Percentiles rank a stretch among this genome's conserved stretches.
phyloP scores from a whole-genome alignment of 352 stramenopile genomes.

The Saprolegnia parasitica region DNA sequence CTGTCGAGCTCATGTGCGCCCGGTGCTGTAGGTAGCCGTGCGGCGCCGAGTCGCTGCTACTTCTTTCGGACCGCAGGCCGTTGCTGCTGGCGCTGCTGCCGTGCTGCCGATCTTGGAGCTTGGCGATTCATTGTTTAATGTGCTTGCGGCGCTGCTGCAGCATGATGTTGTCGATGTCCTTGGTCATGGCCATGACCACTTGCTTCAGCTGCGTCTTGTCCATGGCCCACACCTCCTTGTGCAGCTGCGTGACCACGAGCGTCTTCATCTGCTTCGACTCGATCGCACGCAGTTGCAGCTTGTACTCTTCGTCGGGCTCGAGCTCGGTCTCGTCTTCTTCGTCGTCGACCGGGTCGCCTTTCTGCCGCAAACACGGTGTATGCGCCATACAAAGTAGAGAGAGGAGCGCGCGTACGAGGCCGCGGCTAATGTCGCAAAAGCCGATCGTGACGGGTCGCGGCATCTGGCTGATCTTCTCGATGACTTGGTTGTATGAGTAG shows the following conservation, averaged over 20 bases:
- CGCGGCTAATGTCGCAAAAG: constrained; percentile 74
- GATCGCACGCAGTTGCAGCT: constrained; percentile 54
- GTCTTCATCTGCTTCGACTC: constrained; percentile 73
- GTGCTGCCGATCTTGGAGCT: constrained; percentile 3
- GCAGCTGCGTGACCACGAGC: constrained; percentile 66
- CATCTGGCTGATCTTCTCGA: constrained; percentile 67
- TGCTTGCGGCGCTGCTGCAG: constrained; percentile 14
- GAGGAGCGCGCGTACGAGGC: constrained; percentile 51
- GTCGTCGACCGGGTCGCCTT: too few relatives aligned
- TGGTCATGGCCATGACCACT: constrained; percentile 8
- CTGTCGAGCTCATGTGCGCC: neutral
- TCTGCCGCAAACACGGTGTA: too few relatives aligned
- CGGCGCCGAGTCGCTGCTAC: neutral
- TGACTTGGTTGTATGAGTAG: constrained; percentile 73
- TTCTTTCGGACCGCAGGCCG: constrained; percentile 1
- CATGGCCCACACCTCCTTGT: too few relatives aligned
- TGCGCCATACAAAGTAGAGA: constrained; percentile 32
- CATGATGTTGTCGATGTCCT: constrained; percentile 9
- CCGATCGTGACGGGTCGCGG: constrained; percentile 69
- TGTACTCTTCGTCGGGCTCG: constrained; percentile 73
- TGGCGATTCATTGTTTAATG: constrained; percentile 11
- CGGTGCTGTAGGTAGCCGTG: neutral
- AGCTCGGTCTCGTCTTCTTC: constrained; percentile 31
- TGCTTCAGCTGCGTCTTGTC: constrained; percentile 20
- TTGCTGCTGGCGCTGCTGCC: neutral